Evolutionary conservation across 164 flowering plant genomes (phyloP), one percentile per base, ranked within the genome.

Genomic region (Dillenia turbinata): DNA sequence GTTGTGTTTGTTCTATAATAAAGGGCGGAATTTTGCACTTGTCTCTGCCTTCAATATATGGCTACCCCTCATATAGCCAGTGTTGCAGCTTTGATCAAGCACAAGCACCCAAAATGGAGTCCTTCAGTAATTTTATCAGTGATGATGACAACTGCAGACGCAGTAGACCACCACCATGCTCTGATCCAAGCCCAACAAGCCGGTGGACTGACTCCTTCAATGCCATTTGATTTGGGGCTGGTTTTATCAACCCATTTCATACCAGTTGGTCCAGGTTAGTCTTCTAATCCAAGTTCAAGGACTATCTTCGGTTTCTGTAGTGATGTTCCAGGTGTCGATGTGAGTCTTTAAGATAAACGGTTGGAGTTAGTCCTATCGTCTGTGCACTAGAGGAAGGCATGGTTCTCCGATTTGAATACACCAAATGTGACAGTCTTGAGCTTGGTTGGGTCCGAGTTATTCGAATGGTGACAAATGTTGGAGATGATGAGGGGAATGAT

Each of bases 51-150:
- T 80, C 89, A 11, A 82, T n/a, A 83, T 81, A 85, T 85, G 89
- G 85, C 89, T 13, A 73, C 86, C 3, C 85, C 85, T 19, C 89
- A 82, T 40, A 60, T 82, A 47, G 89, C 89, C n/a, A 85, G 86
- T 14, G 68, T 78, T 5, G 83, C 86, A 0, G 89, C 85, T 5
- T 61, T 82, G 45, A 80, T 85, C 65, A 85, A 82, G 69, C 85
- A 85, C 13, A 82, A 66, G 26, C 77, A 85, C 71, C 86, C 78
- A 0, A 49, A 60, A 26, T 85, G 86, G 86, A 77, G 74, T 61
- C 83, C 86, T 12, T 68, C 86, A 0, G 82, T 83, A 2, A 79
- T 85, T 43, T 72, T 71, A 44, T 85, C 89, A 2, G 86, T 84
- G 24, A 73, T 78, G 70, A 82, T 84, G 89, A 78, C 86, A 58